A percentile compares a stretch with the other conserved stretches of the same genome.
Evolutionary conservation across 495 filamentous ascomycete species (phyloP).

Genomic region (Filosporella fistucella): DNA sequence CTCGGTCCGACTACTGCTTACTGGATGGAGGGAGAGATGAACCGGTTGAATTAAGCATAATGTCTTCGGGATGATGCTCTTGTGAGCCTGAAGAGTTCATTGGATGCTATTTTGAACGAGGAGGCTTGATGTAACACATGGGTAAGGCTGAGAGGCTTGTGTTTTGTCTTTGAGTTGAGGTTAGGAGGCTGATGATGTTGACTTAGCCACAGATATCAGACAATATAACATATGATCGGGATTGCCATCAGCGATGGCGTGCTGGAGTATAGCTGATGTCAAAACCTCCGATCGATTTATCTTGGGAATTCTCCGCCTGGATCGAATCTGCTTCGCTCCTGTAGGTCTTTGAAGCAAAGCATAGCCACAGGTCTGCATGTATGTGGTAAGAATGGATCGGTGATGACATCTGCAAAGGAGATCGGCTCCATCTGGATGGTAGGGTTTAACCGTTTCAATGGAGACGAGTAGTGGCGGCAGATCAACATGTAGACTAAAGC

Average conservation of each 20-base stretch:
- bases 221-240: slow-evolving; percentile 3
- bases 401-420: slow-evolving; percentile 2
- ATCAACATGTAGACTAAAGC: slow-evolving; percentile 6
- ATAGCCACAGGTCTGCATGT: slow-evolving; percentile 15
- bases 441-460: slow-evolving; percentile 8
- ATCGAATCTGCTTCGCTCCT: neutral
- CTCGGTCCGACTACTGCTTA: no score
- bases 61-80: neutral
- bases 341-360: neutral
- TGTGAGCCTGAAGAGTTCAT: neutral
- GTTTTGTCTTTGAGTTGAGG: slow-evolving; percentile 1
- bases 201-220: slow-evolving; percentile 8
- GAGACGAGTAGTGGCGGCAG: slow-evolving; percentile 6
- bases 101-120: slow-evolving; percentile 10
- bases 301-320: no score
- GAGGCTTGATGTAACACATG: neutral
- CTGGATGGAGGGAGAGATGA: no score
- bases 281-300: neutral
- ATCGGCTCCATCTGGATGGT: no score
- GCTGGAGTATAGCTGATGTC: slow-evolving; percentile 3
- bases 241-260: slow-evolving; percentile 9
- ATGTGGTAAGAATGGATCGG: slow-evolving; percentile 4
- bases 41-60: slow-evolving; percentile 16
- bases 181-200: slow-evolving; percentile 1
- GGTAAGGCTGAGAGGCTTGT: slow-evolving; percentile 9